These are phyloP conservation scores for Phytophthora colocasiae DNA, from an alignment of 352 stramenopile genomes.

Conservation along the genomic window DNA sequence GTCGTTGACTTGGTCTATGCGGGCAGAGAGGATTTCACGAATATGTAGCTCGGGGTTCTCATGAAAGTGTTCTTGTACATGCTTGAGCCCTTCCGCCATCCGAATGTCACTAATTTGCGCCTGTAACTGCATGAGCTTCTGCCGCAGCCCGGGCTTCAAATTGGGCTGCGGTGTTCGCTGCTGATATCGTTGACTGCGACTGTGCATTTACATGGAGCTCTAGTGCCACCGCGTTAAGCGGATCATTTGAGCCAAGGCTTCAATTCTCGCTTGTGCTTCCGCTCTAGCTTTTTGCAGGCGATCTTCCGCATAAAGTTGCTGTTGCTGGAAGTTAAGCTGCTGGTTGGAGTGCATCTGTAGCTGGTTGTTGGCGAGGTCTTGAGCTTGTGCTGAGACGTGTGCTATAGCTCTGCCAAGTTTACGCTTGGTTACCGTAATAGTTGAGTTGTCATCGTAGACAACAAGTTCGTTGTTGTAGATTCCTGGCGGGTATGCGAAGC, in stretches of 20 bases:
- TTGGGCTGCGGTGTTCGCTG: conserved; percentile 4
- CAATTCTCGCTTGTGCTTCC: conserved; percentile 1
- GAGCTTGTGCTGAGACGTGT: conserved; percentile 8
- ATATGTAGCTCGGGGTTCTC: not conserved
- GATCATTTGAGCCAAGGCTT: conserved; percentile 8
- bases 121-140: conserved; percentile 5
- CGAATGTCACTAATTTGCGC: conserved; percentile 4
- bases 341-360: not conserved
- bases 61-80: not conserved
- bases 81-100: not conserved
- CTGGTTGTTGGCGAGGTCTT: conserved; percentile 2
- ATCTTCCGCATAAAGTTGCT: conserved; percentile 5
- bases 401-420: conserved; percentile 4
- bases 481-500: not conserved
- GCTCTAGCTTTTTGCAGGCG: not conserved
- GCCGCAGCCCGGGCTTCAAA: conserved; percentile 1
- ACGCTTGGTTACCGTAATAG: not conserved
- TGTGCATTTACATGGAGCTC: conserved; percentile 13
- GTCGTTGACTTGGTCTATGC: conserved; percentile 9
- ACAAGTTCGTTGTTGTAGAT: not conserved
- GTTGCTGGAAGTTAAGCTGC: conserved; percentile 1
- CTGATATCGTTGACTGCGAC: conserved; percentile 6
- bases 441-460: not conserved
- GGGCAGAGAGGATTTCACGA: not conserved
- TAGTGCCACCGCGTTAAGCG: conserved; percentile 1